A percentile compares a stretch with the other conserved stretches of the same genome.
These are phyloP conservation scores for Triticum urartu DNA, from an alignment of 176 grass and related monocot genomes.

Conservation along the genomic window DNA sequence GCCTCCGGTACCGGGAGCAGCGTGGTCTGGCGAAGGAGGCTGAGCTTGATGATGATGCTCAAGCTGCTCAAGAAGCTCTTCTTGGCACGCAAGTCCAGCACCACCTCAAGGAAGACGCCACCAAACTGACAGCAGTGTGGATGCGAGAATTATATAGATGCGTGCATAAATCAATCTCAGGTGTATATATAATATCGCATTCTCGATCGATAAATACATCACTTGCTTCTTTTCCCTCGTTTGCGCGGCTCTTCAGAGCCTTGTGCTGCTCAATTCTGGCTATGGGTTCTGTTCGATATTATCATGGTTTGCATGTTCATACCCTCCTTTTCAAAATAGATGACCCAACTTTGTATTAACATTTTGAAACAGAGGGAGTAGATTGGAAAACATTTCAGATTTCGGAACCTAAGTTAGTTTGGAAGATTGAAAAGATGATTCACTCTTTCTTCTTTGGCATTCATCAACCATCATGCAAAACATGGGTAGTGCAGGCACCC, in stretches of 20 bases:
- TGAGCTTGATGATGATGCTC: slow-evolving; percentile 66
- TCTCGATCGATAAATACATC: slow-evolving; percentile 7
- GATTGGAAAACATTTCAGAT: background rate
- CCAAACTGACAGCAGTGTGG: slow-evolving; percentile 24
- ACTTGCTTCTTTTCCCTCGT: background rate
- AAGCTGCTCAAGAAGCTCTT: slow-evolving; percentile 89
- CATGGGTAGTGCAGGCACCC: background rate
- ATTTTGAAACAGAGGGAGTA: background rate
- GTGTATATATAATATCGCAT: too few relatives aligned
- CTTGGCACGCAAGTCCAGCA: slow-evolving; percentile 34
- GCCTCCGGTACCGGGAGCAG: background rate
- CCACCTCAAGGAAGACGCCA: slow-evolving; percentile 27
- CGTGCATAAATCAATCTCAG: too few relatives aligned
- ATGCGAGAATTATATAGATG: background rate
- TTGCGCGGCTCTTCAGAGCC: background rate
- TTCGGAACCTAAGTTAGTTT: background rate
- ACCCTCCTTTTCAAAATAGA: too few relatives aligned
- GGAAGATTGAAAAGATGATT: background rate
- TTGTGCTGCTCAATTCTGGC: background rate
- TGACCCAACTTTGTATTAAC: too few relatives aligned
- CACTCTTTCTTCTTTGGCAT: too few relatives aligned
- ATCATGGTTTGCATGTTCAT: background rate
- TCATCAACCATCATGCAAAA: too few relatives aligned
- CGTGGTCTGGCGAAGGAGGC: slow-evolving; percentile 51
- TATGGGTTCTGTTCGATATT: background rate